phyloP scores from a whole-genome alignment of 2,329 filamentous ascomycete genomes.

The Calonectria fujianensis region DNA sequence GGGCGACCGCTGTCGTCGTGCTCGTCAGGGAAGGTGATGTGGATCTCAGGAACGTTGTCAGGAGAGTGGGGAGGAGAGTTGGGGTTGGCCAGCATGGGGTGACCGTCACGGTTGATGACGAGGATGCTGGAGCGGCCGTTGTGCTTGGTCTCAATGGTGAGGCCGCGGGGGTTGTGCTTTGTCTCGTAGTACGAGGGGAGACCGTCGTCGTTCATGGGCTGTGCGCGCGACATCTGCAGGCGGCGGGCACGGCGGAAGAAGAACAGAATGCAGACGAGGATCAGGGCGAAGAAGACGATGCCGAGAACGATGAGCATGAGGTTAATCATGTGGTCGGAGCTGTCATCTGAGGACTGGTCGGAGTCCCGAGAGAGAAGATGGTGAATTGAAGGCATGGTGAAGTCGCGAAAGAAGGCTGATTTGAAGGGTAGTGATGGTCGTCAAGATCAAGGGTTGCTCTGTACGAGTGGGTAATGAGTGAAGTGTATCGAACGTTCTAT shows the following conservation, averaged over 20 bases:
- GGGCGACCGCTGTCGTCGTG: constrained; percentile 88
- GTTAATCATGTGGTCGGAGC: constrained; percentile 79
- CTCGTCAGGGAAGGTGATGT: constrained; percentile 98
- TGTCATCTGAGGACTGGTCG: constrained; percentile 62
- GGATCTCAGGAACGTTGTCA: constrained; percentile 94
- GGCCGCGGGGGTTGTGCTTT: constrained; percentile 71
- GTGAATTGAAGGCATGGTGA: constrained; percentile 53
- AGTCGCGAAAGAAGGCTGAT: constrained; percentile 44
- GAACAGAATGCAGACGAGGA: constrained; percentile 81
- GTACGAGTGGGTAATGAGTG: constrained; percentile 49
- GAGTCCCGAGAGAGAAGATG: constrained; percentile 50
- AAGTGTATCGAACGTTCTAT: constrained; percentile 44
- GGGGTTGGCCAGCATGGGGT: constrained; percentile 84
- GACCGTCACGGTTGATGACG: constrained; percentile 86
- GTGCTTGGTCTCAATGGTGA: constrained; percentile 75
- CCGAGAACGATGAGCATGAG: constrained; percentile 87
- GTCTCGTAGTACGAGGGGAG: constrained; percentile 82
- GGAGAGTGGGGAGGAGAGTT: constrained; percentile 84
- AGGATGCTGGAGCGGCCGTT: constrained; percentile 80
- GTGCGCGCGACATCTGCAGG: constrained; percentile 63
- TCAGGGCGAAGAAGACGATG: constrained; percentile 83
- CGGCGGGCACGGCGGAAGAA: constrained; percentile 80
- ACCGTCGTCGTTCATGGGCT: constrained; percentile 64
- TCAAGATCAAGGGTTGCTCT: constrained; percentile 45
- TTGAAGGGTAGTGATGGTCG: constrained; percentile 30